A percentile compares a stretch with the other conserved stretches of the same genome.
These are phyloP conservation scores for Nectriaceae sp. DNA, from an alignment of 2,329 filamentous ascomycete genomes.

Conservation along the genomic window DNA sequence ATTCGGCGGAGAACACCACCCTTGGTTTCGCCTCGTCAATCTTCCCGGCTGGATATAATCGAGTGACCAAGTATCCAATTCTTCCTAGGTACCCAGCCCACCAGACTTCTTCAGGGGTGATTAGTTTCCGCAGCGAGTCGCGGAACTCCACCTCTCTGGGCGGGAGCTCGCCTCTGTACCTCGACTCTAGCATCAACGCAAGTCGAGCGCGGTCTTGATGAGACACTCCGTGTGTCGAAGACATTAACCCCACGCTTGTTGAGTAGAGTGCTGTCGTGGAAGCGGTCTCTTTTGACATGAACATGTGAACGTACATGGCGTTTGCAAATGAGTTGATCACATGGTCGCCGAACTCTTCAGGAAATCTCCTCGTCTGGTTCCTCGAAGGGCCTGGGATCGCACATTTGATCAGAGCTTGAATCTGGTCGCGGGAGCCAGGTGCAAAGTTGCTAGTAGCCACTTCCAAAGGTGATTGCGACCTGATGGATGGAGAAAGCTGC, in stretches of 20 bases:
- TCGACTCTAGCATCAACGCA: slow-evolving; percentile 63
- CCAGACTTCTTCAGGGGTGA: slow-evolving; percentile 59
- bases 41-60: slow-evolving; percentile 62
- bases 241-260: slow-evolving; percentile 64
- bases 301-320: slow-evolving; percentile 55
- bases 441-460: slow-evolving; percentile 59
- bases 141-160: slow-evolving; percentile 59
- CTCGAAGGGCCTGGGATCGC: slow-evolving; percentile 43
- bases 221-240: slow-evolving; percentile 61
- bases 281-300: slow-evolving; percentile 53
- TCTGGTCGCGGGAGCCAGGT: slow-evolving; percentile 44
- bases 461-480: slow-evolving; percentile 57
- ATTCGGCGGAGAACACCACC: slow-evolving; percentile 42
- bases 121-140: slow-evolving; percentile 50
- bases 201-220: slow-evolving; percentile 63
- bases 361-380: slow-evolving; percentile 29
- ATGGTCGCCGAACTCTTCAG: slow-evolving; percentile 43
- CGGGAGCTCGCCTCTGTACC: slow-evolving; percentile 64
- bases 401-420: slow-evolving; percentile 50
- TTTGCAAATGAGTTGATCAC: slow-evolving; percentile 60
- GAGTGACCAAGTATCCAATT: slow-evolving; percentile 58
- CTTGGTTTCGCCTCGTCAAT: slow-evolving; percentile 40
- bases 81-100: slow-evolving; percentile 66
- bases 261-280: slow-evolving; percentile 62
- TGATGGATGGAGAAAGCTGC: slow-evolving; percentile 46